A percentile compares a stretch with the other conserved stretches of the same genome.
phyloP scores from a whole-genome alignment of 1,284 basidiomycete species.

The Rhodotorula sp. region DNA sequence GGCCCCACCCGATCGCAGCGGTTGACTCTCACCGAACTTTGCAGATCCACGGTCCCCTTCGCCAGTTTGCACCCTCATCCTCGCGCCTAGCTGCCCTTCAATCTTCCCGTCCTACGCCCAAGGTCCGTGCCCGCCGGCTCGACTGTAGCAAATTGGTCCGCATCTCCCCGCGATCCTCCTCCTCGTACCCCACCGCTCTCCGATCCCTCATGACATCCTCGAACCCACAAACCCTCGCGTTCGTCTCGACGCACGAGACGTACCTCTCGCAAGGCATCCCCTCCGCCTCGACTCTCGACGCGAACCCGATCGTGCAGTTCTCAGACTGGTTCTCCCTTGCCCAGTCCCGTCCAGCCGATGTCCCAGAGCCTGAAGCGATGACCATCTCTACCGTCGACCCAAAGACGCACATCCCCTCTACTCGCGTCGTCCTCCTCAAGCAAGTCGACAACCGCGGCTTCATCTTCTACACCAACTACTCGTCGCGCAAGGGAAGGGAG shows the following conservation, averaged over 20 bases:
- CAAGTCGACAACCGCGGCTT: conserved; percentile 82
- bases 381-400: conserved; percentile 74
- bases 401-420: conserved; percentile 67
- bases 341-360: conserved; percentile 50
- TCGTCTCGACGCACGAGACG: conserved; percentile 30
- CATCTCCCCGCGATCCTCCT: background rate
- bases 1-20: too few relatives aligned
- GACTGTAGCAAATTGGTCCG: background rate
- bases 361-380: conserved; percentile 85
- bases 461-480: conserved; percentile 96
- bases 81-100: too few relatives aligned
- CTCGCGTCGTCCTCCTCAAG: conserved; percentile 87
- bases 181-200: background rate
- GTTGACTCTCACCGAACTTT: too few relatives aligned
- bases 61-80: too few relatives aligned
- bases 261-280: conserved; percentile 51
- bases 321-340: conserved; percentile 70
- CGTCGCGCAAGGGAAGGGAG: conserved; percentile 84
- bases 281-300: conserved; percentile 59
- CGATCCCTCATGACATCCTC: conserved; percentile 3
- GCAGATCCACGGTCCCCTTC: too few relatives aligned
- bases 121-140: too few relatives aligned
- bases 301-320: conserved; percentile 78
- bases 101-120: too few relatives aligned
- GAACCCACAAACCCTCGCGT: conserved; percentile 7